A percentile compares a stretch with the other conserved stretches of the same genome.
Evolutionary conservation across 805 yeast species (phyloP).

Genomic region (Starmerella powellii): DNA sequence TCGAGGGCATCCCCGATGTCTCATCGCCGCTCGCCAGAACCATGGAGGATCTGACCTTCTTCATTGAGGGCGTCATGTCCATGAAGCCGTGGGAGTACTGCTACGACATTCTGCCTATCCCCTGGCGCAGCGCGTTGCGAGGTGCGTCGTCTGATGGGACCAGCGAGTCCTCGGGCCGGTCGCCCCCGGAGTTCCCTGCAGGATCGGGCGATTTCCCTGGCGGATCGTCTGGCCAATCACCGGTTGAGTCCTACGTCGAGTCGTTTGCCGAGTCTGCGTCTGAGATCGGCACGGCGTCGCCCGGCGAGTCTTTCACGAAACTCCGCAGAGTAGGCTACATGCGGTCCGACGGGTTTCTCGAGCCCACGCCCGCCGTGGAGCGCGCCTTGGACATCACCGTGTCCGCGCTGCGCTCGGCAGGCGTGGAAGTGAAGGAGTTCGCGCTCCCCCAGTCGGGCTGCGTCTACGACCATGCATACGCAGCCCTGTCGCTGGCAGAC

Average conservation of each 20-base stretch:
- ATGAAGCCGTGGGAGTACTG: slow-evolving; percentile 31
- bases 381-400: slow-evolving; percentile 32
- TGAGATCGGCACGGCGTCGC: too few relatives aligned
- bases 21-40: slow-evolving; percentile 37
- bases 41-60: slow-evolving; percentile 39
- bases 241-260: too few relatives aligned
- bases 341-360: slow-evolving; percentile 38
- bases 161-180: too few relatives aligned
- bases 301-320: too few relatives aligned
- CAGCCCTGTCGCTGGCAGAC: slow-evolving; percentile 30
- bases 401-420: slow-evolving; percentile 32
- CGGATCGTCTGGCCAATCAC: too few relatives aligned
- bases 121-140: slow-evolving; percentile 38
- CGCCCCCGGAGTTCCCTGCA: too few relatives aligned
- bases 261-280: too few relatives aligned
- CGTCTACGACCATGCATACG: slow-evolving; percentile 44
- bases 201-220: too few relatives aligned
- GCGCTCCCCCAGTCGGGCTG: slow-evolving; percentile 40
- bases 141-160: too few relatives aligned
- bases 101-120: slow-evolving; percentile 37
- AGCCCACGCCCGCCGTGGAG: slow-evolving; percentile 39
- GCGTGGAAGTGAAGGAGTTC: slow-evolving; percentile 38
- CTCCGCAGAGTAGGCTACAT: slow-evolving; percentile 36
- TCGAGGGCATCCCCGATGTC: slow-evolving; percentile 34
- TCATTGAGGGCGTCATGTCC: slow-evolving; percentile 34